Percentiles rank a stretch among this genome's conserved stretches.
Evolutionary conservation across 768 basidiomycete species (phyloP).

Genomic region (Boletus pseudopeckii): DNA sequence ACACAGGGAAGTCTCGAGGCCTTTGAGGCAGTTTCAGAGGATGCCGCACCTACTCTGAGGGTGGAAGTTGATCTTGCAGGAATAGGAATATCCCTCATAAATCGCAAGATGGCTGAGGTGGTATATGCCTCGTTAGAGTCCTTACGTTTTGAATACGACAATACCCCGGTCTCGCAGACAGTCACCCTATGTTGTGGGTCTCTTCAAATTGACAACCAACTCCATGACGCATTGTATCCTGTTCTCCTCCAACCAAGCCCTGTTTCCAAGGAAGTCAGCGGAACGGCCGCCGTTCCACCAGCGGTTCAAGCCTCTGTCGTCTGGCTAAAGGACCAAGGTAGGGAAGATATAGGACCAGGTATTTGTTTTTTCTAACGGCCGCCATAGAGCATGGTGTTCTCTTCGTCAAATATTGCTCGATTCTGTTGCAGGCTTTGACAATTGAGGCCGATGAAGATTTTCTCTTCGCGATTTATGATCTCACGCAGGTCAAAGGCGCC

Average conservation of each 20-base stretch:
- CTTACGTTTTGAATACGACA: constrained; percentile 80
- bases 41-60: constrained; percentile 60
- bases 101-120: constrained; percentile 83
- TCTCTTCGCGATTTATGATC: constrained; percentile 85
- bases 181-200: constrained; percentile 79
- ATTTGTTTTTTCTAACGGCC: not conserved
- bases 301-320: constrained; percentile 86
- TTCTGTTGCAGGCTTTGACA: constrained; percentile 89
- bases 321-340: constrained; percentile 92
- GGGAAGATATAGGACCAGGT: not conserved
- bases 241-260: constrained; percentile 94
- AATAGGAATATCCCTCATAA: constrained; percentile 88
- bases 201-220: constrained; percentile 94
- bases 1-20: constrained; percentile 66
- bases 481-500: constrained; percentile 86
- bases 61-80: constrained; percentile 80
- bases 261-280: constrained; percentile 68
- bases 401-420: constrained; percentile 97
- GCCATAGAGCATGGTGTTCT: constrained; percentile 88
- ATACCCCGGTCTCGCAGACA: constrained; percentile 75
- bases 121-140: constrained; percentile 78
- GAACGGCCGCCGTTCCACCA: constrained; percentile 72
- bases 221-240: constrained; percentile 93
- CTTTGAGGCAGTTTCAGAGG: constrained; percentile 83
- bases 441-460: constrained; percentile 98